Base-by-base conservation (phyloP, 371 early-diverging fungal species). In the Rhizopus delemar region DNA sequence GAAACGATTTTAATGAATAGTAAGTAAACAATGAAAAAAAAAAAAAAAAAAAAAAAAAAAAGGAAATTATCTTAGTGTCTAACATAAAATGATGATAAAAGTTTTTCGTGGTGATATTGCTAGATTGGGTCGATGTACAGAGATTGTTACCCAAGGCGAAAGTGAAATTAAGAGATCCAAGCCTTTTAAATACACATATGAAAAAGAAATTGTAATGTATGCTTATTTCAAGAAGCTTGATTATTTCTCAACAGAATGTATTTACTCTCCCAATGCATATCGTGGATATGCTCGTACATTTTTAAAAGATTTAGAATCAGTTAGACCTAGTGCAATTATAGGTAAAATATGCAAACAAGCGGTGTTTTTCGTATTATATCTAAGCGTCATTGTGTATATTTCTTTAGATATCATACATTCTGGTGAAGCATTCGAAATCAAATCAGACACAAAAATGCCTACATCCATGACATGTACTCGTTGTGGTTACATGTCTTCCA, bases 121-220 rank as follows among this genome's bases (percentile, higher is more conserved):
- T 12, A 84, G 99, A 52, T 80, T 99, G 33, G 88, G 88, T 48
- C 77, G 99, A 60, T 99, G 99, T 82, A 98, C 99, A 1, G 88
- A 90, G 34, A 97, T 97, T 58, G 82, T 88, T 13, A 97, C 97
- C 6, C 82, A 84, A 53, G 81, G 86, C 16, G 90, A 93, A 70
- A 83, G 77, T 74, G 87, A 60, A 74, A 85, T 93, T 53, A 86
- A 81, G 56, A 82, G 99, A 63, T 94, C 96, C 34, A 99, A 99
- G 80, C 99, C 99, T 3, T 97, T 99, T 81, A 99, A 98, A 71
- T 96, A 96, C 70, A 96, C 97, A 0, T 99, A 99, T 66, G 99
- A 99, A 76, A 99, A 99, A 79, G 99, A 99, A 66, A 99, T 99
- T 65, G 99, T 99, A 66, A 95, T 99, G 96, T 96, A 99, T 69